phyloP scores from a whole-genome alignment of 1,139 yeast genomes.

The Candida pseudoviswanathii region DNA sequence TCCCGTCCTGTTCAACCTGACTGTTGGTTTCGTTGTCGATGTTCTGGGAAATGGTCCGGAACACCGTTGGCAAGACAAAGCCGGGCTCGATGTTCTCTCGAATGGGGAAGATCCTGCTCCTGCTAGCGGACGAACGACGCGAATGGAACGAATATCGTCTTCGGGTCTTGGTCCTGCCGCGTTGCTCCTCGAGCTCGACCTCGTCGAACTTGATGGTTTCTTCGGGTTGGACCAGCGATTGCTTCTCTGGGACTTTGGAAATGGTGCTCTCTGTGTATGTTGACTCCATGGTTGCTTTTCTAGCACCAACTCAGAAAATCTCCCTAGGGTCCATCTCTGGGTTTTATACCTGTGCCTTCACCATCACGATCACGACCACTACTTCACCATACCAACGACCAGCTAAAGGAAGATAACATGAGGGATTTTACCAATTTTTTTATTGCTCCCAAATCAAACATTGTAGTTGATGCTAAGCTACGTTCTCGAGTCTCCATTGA shows the following conservation, averaged over 20 bases:
- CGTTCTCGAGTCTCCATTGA: no score
- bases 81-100: constrained; percentile 25
- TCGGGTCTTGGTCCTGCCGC: constrained; percentile 12
- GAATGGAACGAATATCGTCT: constrained; percentile 15
- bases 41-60: constrained; percentile 39
- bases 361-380: no score
- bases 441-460: background rate
- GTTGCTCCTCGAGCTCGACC: constrained; percentile 11
- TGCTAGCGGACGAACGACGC: constrained; percentile 6
- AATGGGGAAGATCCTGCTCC: constrained; percentile 9
- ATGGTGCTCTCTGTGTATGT: constrained; percentile 9
- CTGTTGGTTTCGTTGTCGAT: constrained; percentile 27
- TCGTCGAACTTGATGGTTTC: constrained; percentile 10
- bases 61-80: constrained; percentile 35
- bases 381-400: background rate
- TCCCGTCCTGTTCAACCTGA: constrained; percentile 3
- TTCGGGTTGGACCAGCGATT: background rate
- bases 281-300: constrained; percentile 6
- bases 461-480: background rate
- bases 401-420: background rate
- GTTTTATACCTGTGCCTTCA: background rate
- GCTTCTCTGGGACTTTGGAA: constrained; percentile 1
- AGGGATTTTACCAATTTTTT: background rate
- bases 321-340: background rate
- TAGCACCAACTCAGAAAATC: background rate